Base-by-base conservation (phyloP, 768 basidiomycete species). In the Tremella yokohamensis region DNA sequence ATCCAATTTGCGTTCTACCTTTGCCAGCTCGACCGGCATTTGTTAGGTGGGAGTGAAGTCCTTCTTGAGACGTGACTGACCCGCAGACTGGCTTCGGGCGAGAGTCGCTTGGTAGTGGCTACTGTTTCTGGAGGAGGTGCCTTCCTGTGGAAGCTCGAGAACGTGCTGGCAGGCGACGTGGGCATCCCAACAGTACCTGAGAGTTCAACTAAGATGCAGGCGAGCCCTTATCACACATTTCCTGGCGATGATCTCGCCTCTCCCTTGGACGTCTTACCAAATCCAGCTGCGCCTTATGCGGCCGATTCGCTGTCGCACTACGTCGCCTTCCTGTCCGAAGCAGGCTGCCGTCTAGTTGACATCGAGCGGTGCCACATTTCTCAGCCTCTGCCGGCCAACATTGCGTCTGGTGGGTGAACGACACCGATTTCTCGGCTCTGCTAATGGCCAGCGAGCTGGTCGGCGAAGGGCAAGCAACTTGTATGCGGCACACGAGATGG, bases 391-490 rank as follows among this genome's bases (percentile, higher is more conserved):
- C 7, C 57, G 3, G 72, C 65, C 11, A 54, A 63, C 1, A 71
- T 70, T 55, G 71, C 75, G 3, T 62, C 65, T 47, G 69, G 72
- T 68, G 29, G 56, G 66, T 56, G 16, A 6, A 19, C 3, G 26
- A 3, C 7, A 18, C 24, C 39, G 13, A 8, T 26, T 1, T 18
- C 24, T 13, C 11, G 4, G 11, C 11, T 2, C 11, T 34, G 29
- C 29, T 34, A 4, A 34, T 11, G 29, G 37, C 24, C 58, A 60
- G 77, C 71, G 15, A 73, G 76, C 62, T 80, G 79, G 79, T 78
- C 77, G 1, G 76, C 76, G 16, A 78, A 78, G 54, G 79, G 79
- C 49, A 79, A 79, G 61, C 79, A 79, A 54, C 60, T 79, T 12
- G 76, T 73, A 3, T 58, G 76, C 7, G 79, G 79, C 8, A 72